These are phyloP conservation scores for Arachnomyces sp. DNA, from an alignment of 2,329 filamentous ascomycete species.

Conservation along the genomic window DNA sequence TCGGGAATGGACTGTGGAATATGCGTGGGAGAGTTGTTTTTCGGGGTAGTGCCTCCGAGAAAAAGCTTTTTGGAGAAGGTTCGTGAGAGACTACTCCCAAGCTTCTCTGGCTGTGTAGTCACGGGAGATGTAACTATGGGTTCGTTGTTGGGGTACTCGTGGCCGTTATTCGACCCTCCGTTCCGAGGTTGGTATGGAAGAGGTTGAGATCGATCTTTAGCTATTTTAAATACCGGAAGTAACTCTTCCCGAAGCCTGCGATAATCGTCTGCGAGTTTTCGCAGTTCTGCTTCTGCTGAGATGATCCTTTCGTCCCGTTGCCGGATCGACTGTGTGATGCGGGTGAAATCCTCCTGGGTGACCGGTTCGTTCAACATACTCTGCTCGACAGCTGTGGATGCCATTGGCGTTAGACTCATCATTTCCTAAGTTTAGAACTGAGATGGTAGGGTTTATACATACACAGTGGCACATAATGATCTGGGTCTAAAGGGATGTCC, in stretches of 20 bases:
- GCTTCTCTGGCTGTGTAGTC: constrained; percentile 27
- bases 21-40: constrained; percentile 67
- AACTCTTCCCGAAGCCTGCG: constrained; percentile 83
- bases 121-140: constrained; percentile 33
- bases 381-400: constrained; percentile 68
- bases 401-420: constrained; percentile 13
- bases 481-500: constrained; percentile 80
- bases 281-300: constrained; percentile 73
- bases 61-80: constrained; percentile 68
- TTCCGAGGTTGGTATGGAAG: constrained; percentile 53
- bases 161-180: constrained; percentile 24
- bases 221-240: constrained; percentile 78
- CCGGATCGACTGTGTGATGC: constrained; percentile 81
- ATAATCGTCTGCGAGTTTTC: constrained; percentile 80
- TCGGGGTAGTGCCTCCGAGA: constrained; percentile 63
- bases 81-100: constrained; percentile 54
- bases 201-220: constrained; percentile 86
- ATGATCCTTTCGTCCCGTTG: constrained; percentile 85
- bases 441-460: constrained; percentile 34
- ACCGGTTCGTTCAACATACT: constrained; percentile 78
- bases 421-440: constrained; percentile 5
- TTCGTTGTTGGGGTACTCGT: constrained; percentile 19
- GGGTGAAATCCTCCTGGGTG: constrained; percentile 86
- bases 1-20: constrained; percentile 60
- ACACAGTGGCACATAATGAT: constrained; percentile 92